Evolutionary conservation across 345 rosid genomes (phyloP).

Genomic region (Eucalyptus marginata): DNA sequence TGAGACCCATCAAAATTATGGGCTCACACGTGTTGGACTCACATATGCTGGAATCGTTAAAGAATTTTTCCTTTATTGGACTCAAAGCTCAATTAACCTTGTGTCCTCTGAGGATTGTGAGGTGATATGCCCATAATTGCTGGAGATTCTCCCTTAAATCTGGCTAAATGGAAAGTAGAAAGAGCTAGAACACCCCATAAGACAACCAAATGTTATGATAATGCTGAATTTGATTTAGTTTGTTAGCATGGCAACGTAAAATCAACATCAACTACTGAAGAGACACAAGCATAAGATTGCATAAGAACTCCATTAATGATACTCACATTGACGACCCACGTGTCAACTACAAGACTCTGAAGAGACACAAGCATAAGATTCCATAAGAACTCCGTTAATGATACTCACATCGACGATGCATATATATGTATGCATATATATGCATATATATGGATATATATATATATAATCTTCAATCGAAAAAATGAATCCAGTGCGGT

Average conservation of each 20-base stretch:
- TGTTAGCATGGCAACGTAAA: too few species aligned
- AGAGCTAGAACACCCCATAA: not conserved
- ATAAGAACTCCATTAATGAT: too few species aligned
- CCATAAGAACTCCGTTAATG: not conserved
- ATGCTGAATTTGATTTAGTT: too few species aligned
- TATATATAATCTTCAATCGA: not conserved
- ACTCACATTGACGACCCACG: too few species aligned
- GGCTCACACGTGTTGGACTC: accelerated
- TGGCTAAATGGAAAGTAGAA: not conserved
- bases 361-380: not conserved
- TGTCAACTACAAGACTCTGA: too few species aligned
- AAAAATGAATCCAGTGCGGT: not conserved
- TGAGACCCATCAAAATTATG: not conserved
- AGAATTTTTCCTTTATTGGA: accelerated
- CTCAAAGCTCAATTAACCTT: not conserved
- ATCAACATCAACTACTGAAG: too few species aligned
- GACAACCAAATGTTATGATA: not conserved
- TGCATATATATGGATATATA: too few species aligned
- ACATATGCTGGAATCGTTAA: not conserved
- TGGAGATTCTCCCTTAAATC: not conserved
- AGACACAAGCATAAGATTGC: too few species aligned
- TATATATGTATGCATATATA: too few species aligned
- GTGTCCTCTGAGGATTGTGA: not conserved
- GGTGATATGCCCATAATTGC: not conserved
- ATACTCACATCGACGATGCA: not conserved